A percentile compares a stretch with the other conserved stretches of the same genome.
These are phyloP conservation scores for Scutellaria baicalensis DNA, from an alignment of 257 asterid species.

Conservation along the genomic window DNA sequence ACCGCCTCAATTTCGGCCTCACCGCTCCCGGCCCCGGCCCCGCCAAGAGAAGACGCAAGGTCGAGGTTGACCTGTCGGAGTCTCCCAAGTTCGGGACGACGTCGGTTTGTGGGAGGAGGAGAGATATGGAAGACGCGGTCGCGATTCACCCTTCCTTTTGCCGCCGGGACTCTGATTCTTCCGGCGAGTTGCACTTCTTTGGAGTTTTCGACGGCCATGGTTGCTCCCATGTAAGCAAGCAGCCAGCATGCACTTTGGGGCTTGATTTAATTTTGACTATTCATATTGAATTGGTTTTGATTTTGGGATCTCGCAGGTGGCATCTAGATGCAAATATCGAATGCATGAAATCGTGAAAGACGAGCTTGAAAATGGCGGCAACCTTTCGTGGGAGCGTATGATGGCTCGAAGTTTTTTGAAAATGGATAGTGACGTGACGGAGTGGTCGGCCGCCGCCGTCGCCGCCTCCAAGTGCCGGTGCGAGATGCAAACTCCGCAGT, in stretches of 20 bases:
- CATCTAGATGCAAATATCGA: slow-evolving; percentile 68
- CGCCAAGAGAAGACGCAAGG: slow-evolving; percentile 33
- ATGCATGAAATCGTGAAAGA: slow-evolving; percentile 76
- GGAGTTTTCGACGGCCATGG: slow-evolving; percentile 96
- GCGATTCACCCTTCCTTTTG: slow-evolving; percentile 51
- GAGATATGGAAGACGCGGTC: slow-evolving; percentile 91
- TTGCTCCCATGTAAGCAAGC: slow-evolving; percentile 84
- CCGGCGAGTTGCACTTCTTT: slow-evolving; percentile 35
- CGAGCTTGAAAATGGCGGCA: slow-evolving; percentile 34
- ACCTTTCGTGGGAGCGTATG: slow-evolving; percentile 34
- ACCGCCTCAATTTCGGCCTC: slow-evolving; percentile 41
- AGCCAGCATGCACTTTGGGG: neutral
- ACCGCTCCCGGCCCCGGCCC: slow-evolving; percentile 22
- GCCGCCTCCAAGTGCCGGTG: slow-evolving; percentile 56
- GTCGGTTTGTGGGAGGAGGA: slow-evolving; percentile 77
- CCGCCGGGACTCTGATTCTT: neutral
- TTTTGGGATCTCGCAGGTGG: slow-evolving; percentile 39
- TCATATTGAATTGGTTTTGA: neutral
- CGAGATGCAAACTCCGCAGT: slow-evolving; percentile 68
- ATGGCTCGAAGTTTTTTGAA: slow-evolving; percentile 50
- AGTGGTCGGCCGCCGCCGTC: slow-evolving; percentile 20
- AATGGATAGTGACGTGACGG: slow-evolving; percentile 64
- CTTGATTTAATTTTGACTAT: neutral
- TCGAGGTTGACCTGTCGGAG: slow-evolving; percentile 2
- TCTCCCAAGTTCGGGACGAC: slow-evolving; percentile 54